A percentile compares a stretch with the other conserved stretches of the same genome.
Conservation (phyloP, 805 yeast genomes). For the Ogataea pini region DNA sequence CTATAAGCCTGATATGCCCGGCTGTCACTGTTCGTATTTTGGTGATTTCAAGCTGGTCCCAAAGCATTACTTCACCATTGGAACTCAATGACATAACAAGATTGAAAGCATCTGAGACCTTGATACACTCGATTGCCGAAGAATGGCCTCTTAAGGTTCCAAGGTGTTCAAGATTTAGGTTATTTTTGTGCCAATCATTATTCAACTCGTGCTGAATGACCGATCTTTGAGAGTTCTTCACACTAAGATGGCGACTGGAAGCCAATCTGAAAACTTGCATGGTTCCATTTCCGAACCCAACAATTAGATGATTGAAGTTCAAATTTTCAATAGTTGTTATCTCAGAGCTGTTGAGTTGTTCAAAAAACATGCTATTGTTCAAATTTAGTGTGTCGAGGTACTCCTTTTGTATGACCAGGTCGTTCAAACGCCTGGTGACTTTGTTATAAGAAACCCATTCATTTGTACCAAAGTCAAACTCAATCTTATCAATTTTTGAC, state of each 20-base stretch:
- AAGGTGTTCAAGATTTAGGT: constrained; percentile 12
- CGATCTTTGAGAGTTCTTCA: constrained; percentile 45
- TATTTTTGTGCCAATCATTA: neutral
- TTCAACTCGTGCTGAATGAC: constrained; percentile 10
- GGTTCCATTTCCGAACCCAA: constrained; percentile 59
- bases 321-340: constrained; percentile 44
- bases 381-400: constrained; percentile 30
- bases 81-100: constrained; percentile 54
- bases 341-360: constrained; percentile 41
- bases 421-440: constrained; percentile 1
- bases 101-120: constrained; percentile 53
- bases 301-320: constrained; percentile 43
- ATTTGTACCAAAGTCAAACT: constrained; percentile 41
- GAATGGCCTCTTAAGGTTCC: constrained; percentile 59
- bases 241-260: constrained; percentile 24
- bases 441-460: constrained; percentile 52
- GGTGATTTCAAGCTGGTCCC: constrained; percentile 62
- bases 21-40: constrained; percentile 43
- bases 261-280: constrained; percentile 43
- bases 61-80: constrained; percentile 55
- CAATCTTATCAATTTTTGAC: constrained; percentile 42
- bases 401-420: constrained; percentile 12
- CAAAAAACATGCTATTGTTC: constrained; percentile 42
- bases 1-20: constrained; percentile 30
- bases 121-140: constrained; percentile 45